Evolutionary conservation across 805 yeast species (phyloP).

Genomic region (Ogataea pignaliae): DNA sequence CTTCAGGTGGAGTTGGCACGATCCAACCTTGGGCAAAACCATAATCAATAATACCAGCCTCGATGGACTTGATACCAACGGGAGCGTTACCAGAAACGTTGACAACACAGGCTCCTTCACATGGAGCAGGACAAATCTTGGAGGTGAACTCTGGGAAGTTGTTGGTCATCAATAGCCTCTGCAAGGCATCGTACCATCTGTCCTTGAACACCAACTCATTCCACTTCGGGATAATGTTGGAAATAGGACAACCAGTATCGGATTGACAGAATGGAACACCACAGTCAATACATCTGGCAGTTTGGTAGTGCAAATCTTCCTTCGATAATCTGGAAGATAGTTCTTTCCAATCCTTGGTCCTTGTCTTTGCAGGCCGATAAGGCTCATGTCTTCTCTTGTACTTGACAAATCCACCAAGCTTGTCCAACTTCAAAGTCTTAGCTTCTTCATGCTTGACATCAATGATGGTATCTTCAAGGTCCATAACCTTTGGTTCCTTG

Average conservation of each 20-base stretch:
- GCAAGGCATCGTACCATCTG: conserved; percentile 91
- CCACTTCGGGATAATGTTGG: conserved; percentile 97
- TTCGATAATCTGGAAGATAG: conserved; percentile 74
- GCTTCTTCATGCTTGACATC: conserved; percentile 64
- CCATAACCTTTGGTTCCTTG: conserved; percentile 79
- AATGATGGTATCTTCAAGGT: conserved; percentile 82
- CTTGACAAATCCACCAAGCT: conserved; percentile 87
- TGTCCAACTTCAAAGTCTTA: conserved; percentile 65
- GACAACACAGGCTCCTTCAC: conserved; percentile 88
- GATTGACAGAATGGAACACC: conserved; percentile 99
- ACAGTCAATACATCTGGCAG: conserved; percentile 99
- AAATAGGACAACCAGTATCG: conserved; percentile 97
- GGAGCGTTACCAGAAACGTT: conserved; percentile 92
- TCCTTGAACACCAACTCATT: conserved; percentile 93
- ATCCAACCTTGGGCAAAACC: conserved; percentile 98
- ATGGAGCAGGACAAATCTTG: conserved; percentile 98
- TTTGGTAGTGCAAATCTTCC: conserved; percentile 83
- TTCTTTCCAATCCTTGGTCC: conserved; percentile 92
- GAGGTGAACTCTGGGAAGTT: conserved; percentile 99
- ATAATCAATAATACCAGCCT: conserved; percentile 92
- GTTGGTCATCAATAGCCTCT: conserved; percentile 89
- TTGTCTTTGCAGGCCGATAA: conserved; percentile 70
- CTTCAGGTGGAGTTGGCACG: conserved; percentile 70
- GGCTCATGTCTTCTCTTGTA: conserved; percentile 85
- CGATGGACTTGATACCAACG: conserved; percentile 94